Evolutionary conservation across 2,329 filamentous ascomycete species (phyloP), one percentile per base, ranked within the genome.

Genomic region (Chaetothyriales sp.): DNA sequence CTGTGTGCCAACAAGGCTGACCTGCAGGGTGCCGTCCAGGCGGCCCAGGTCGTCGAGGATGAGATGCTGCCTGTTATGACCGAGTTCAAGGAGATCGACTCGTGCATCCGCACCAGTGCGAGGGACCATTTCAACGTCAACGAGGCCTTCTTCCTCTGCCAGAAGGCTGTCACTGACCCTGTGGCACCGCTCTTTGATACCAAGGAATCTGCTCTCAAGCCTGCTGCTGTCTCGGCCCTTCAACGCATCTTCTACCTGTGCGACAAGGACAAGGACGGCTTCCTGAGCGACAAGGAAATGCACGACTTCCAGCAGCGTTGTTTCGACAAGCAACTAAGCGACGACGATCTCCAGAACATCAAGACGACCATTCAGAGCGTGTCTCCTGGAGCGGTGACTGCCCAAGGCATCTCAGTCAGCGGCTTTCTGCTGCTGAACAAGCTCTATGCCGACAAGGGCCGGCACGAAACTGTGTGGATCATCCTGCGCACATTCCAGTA

Each of bases 11-110:
- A 96, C 73, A 98, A 98, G 68, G 86, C 87, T n/a, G 92, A 98
- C 62, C 73, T 95, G 49, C 79, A 80, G 2, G 78, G 77, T 2
- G 82, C 84, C 59, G 82, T 79, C 43, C 84, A 76, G 53, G 87
- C 86, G 7, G 77, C 86, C 0, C 86, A 95, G 65, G 83, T 95
- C 7, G 80, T 95, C 45, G 86, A 95, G 62, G 92, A 96, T 66
- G 92, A 98, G 70, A 95, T 98, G 87, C 74, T 96, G 28, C 92
- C 92, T 0, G 83, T 98, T 57, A 95, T 98, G 92, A 83, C 86
- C 54, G 92, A 98, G 69, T 98, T 96, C 70, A 90, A 95, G 64
- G 92, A 96, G 67, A 95, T 98, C 57, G 92, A 98, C 65, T 95
- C 89, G 0, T 98, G 92, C 68, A 96, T 98, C 64, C 79, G 92